phyloP scores from a whole-genome alignment of 78 protist species.

The Corallochytrium limacisporum region DNA sequence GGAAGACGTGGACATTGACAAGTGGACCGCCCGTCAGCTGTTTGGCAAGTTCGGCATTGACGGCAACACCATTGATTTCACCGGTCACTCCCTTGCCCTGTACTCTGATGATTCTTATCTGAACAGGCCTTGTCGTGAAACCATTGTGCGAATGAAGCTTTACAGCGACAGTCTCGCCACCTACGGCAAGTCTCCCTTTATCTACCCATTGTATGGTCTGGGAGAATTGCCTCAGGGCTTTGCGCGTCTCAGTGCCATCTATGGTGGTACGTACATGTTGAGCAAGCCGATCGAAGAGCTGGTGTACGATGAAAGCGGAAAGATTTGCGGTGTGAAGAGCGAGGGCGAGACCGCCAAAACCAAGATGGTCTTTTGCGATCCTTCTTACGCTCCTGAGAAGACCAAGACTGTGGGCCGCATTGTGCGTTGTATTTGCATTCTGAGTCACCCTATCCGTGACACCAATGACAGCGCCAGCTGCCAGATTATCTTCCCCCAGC shows the following conservation, averaged over 20 bases:
- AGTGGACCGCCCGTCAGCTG: constrained; percentile 33
- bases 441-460: constrained; percentile 69
- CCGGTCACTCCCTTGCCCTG: constrained; percentile 94
- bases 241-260: constrained; percentile 86
- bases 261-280: constrained; percentile 97
- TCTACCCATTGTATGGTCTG: constrained; percentile 96
- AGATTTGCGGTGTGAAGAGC: constrained; percentile 63
- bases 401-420: constrained; percentile 52
- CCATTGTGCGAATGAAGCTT: constrained; percentile 55
- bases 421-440: constrained; percentile 87
- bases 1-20: constrained; percentile 9
- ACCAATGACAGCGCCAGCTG: constrained; percentile 53
- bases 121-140: constrained; percentile 54
- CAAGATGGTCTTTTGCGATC: constrained; percentile 80
- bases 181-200: constrained; percentile 82
- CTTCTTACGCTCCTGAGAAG: constrained; percentile 89
- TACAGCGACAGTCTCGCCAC: constrained; percentile 73
- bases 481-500: constrained; percentile 89
- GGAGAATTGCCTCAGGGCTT: constrained; percentile 90
- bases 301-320: constrained; percentile 63
- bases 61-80: constrained; percentile 71
- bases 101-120: constrained; percentile 70
- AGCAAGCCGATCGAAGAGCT: constrained; percentile 72
- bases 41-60: constrained; percentile 70
- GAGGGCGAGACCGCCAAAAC: constrained; percentile 56